Evolutionary conservation across 2,329 filamentous ascomycete species (phyloP).

Genomic region (Penicillium sp.): DNA sequence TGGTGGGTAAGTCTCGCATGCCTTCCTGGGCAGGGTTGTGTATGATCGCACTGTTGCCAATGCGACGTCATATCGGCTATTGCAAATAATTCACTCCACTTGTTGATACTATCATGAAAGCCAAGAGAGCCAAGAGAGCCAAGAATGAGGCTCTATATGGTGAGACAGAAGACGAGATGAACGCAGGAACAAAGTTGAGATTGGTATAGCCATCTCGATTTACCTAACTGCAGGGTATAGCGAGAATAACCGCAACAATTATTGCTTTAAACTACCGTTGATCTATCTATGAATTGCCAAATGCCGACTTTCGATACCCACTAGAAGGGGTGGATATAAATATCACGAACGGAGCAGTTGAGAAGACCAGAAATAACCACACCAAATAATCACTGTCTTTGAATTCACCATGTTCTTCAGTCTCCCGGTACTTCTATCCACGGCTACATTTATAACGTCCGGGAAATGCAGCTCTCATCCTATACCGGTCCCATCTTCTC

Average conservation of each 20-base stretch:
- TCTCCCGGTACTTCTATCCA: too few species aligned
- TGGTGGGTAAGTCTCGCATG: too few species aligned
- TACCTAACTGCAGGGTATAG: background rate
- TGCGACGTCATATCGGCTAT: background rate
- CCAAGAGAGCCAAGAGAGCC: background rate
- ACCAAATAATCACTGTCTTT: background rate
- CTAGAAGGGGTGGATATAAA: background rate
- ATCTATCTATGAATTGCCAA: background rate
- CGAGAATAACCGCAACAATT: background rate
- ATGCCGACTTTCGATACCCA: background rate
- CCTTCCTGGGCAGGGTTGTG: too few species aligned
- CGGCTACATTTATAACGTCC: too few species aligned
- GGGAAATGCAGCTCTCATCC: too few species aligned
- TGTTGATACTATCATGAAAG: background rate
- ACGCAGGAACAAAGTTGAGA: background rate
- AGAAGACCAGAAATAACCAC: background rate
- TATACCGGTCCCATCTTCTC: too few species aligned
- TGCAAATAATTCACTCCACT: background rate
- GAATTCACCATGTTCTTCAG: background rate
- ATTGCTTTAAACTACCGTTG: background rate
- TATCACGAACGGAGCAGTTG: background rate
- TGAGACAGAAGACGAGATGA: background rate
- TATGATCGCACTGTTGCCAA: too few species aligned
- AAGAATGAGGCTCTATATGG: background rate
- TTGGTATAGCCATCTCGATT: too few species aligned